Conservation (phyloP, 257 asterid species). For the Solanum habrochaites region DNA sequence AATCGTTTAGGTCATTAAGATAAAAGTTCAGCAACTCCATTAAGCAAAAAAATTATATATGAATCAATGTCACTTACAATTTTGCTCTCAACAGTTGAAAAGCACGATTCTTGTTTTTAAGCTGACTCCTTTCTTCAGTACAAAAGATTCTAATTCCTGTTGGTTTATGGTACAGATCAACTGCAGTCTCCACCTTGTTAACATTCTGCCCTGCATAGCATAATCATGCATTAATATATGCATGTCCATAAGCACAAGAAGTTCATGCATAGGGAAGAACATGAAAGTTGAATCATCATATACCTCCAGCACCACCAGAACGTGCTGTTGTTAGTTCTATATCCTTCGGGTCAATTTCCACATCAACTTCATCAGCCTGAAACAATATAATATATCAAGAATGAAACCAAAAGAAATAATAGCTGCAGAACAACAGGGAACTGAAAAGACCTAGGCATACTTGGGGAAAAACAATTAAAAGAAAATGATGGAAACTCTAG, state of each 20-base stretch:
- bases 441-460: background rate
- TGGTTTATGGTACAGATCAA: conserved; percentile 95
- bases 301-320: conserved; percentile 99
- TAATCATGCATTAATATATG: background rate
- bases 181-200: conserved; percentile 98
- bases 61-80: conserved; percentile 40
- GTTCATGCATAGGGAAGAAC: background rate
- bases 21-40: background rate
- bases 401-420: conserved; percentile 1
- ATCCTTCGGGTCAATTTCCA: conserved; percentile 94
- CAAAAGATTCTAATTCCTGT: conserved; percentile 97
- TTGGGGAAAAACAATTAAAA: background rate
- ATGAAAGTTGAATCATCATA: background rate
- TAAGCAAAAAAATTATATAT: background rate
- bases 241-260: background rate
- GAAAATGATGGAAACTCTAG: background rate
- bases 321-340: conserved; percentile 95
- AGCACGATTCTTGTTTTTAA: conserved; percentile 77
- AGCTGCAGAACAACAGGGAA: background rate
- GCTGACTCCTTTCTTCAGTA: conserved; percentile 95
- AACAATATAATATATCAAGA: conserved; percentile 6
- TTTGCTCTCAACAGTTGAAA: conserved; percentile 85
- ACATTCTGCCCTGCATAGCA: conserved; percentile 91
- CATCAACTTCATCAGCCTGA: conserved; percentile 99
- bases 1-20: background rate